These are phyloP conservation scores for Dictyophora rubrovolvata DNA, from an alignment of 768 basidiomycete species.

Conservation along the genomic window DNA sequence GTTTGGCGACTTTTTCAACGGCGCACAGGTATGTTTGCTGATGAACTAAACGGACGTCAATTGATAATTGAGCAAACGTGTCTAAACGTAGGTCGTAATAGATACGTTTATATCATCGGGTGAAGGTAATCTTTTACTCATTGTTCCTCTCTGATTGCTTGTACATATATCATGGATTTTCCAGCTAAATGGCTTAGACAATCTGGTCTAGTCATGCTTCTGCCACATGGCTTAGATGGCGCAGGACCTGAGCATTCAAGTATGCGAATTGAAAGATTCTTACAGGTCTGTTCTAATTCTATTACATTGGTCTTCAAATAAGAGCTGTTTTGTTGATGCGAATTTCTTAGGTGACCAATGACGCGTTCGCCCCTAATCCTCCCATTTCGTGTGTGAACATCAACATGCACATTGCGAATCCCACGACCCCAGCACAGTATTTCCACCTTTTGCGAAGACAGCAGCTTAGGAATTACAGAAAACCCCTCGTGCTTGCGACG, in stretches of 20 bases:
- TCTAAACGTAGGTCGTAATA: constrained; percentile 52
- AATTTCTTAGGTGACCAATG: constrained; percentile 59
- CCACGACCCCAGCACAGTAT: constrained; percentile 84
- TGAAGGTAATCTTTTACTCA: constrained; percentile 49
- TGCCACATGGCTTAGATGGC: constrained; percentile 87
- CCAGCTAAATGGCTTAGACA: constrained; percentile 90
- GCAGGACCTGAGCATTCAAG: constrained; percentile 93
- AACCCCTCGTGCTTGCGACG: constrained; percentile 74
- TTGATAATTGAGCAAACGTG: background rate
- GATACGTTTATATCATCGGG: constrained; percentile 81
- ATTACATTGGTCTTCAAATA: background rate
- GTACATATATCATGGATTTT: background rate
- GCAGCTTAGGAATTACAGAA: constrained; percentile 74
- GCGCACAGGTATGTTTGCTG: constrained; percentile 44
- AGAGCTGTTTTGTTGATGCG: too few relatives aligned
- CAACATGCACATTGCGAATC: constrained; percentile 79
- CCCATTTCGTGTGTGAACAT: constrained; percentile 33
- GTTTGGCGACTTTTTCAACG: constrained; percentile 94
- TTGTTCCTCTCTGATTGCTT: background rate
- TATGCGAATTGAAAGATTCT: constrained; percentile 76
- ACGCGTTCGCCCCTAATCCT: constrained; percentile 33
- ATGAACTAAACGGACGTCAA: background rate
- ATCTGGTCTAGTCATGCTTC: constrained; percentile 74
- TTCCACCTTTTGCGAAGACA: constrained; percentile 90
- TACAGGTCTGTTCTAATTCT: constrained; percentile 47